phyloP scores from a whole-genome alignment of 225 moss, liverwort and hornwort genomes.

The Anthoceros angustus region DNA sequence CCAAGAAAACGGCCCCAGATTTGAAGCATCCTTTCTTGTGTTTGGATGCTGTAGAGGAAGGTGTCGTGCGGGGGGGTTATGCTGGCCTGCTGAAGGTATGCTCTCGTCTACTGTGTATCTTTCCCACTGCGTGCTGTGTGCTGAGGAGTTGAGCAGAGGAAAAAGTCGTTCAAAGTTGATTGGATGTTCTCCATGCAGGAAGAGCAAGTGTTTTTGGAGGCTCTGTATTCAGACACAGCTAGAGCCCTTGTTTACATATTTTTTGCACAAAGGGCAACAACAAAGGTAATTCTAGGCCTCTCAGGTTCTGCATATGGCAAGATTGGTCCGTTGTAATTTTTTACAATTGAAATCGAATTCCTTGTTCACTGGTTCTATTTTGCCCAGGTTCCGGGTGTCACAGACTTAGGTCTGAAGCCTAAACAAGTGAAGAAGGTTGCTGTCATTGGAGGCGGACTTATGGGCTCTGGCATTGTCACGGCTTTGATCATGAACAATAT shows the following conservation, averaged over 20 bases:
- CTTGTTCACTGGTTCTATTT: background rate
- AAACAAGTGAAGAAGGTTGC: conserved; percentile 63
- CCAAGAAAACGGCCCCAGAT: conserved; percentile 80
- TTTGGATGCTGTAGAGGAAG: conserved; percentile 91
- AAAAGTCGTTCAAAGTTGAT: background rate
- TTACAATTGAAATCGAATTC: background rate
- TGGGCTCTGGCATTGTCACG: conserved; percentile 96
- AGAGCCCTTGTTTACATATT: conserved; percentile 79
- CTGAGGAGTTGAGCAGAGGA: background rate
- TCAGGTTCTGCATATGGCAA: background rate
- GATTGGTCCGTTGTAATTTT: background rate
- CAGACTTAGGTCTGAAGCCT: conserved; percentile 72
- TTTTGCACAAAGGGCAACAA: conserved; percentile 76
- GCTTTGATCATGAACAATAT: conserved; percentile 66
- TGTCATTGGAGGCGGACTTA: conserved; percentile 91
- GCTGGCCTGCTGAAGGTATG: conserved; percentile 71
- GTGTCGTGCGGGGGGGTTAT: conserved; percentile 73
- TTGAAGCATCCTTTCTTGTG: conserved; percentile 62
- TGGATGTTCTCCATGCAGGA: conserved; percentile 29
- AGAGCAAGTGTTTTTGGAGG: conserved; percentile 52
- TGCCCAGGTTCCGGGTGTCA: conserved; percentile 70
- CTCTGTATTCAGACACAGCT: conserved; percentile 59
- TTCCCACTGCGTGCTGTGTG: background rate
- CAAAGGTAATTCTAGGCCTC: conserved; percentile 32
- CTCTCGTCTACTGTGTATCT: background rate